These are phyloP conservation scores for Aureobasidium sp. DNA, from an alignment of 2,329 filamentous ascomycete species.

Conservation along the genomic window DNA sequence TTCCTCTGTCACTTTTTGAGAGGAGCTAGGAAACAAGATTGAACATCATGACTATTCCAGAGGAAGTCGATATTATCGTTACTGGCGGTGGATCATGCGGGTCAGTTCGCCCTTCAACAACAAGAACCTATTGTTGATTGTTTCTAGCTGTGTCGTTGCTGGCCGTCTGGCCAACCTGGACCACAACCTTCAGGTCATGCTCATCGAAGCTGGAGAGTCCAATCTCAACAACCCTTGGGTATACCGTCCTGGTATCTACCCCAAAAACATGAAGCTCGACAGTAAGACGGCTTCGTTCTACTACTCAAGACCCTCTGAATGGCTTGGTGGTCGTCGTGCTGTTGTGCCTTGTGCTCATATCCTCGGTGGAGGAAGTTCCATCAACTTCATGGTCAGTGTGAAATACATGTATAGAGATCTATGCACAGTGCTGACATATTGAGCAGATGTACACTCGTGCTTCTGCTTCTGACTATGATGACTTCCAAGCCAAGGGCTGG, in stretches of 20 bases:
- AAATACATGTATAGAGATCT: not conserved
- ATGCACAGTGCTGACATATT: not conserved
- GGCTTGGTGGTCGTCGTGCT: constrained; percentile 61
- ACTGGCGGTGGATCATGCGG: constrained; percentile 65
- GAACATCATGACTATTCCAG: constrained; percentile 52
- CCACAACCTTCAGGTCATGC: constrained; percentile 61
- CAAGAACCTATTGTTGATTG: not conserved
- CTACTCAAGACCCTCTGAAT: constrained; percentile 65
- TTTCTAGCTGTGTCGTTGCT: constrained; percentile 39
- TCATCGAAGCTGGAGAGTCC: constrained; percentile 64
- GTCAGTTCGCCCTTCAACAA: constrained; percentile 27
- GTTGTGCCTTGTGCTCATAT: constrained; percentile 69
- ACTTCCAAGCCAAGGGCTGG: constrained; percentile 75
- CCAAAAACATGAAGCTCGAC: constrained; percentile 71
- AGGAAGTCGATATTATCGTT: constrained; percentile 75
- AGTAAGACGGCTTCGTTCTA: constrained; percentile 78
- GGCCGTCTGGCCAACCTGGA: constrained; percentile 63
- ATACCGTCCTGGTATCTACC: constrained; percentile 66
- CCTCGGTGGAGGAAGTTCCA: constrained; percentile 55
- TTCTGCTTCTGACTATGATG: constrained; percentile 65
- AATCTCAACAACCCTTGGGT: constrained; percentile 73
- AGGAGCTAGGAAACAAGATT: not conserved
- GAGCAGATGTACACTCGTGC: constrained; percentile 62
- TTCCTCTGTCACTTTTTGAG: not conserved
- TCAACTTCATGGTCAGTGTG: constrained; percentile 62